Evolutionary conservation across 371 early-diverging fungal species (phyloP), one percentile per base, ranked within the genome.

Genomic region (Syncephalastrum monosporum): DNA sequence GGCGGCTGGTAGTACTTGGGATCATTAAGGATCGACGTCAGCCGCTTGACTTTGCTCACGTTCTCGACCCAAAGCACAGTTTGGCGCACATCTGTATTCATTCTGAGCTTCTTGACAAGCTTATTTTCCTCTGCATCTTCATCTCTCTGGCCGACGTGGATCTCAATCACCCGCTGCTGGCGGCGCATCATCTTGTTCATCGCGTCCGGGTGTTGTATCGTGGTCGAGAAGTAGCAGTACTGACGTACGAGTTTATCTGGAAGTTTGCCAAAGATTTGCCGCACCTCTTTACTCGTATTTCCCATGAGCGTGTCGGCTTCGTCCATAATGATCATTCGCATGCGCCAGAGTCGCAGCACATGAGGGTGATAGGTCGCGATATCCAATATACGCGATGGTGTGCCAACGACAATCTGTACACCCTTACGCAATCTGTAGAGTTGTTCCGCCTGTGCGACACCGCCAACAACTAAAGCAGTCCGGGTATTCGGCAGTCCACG

Each of bases 21-120:
- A 42, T 86, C 76, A 19, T 61, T 74, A 15, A 86, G 62, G 42
- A 86, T 74, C 19, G 82, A 81, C 38, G 82, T 69, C 0, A 86
- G 61, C 17, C 74, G 69, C 44, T 86, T 86, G 53, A 79, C 71
- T 61, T 86, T 86, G 45, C 82, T 82, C 4, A 67, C 68, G 55
- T 84, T 83, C 38, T 84, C 84, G 1, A 86, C 82, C 86, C 86
- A 86, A 25, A 86, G 50, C 19, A 86, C 57, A 0, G 86, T 86
- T 52, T 86, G 86, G 29, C 79, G 78, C 57, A 86, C 79, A 33
- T 71, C 54, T 25, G 69, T 66, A 13, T 59, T 61, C n/a, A 75
- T 67, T 23, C 71, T 68, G 1, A 69, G 57, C 45, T 54, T 50
- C 25, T 57, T 68, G 57, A 41, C 45, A 29, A 21, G 67, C 60